Evolutionary conservation across 2,329 filamentous ascomycete species (phyloP), one percentile per base, ranked within the genome.

Genomic region (Aureobasidium sp.): DNA sequence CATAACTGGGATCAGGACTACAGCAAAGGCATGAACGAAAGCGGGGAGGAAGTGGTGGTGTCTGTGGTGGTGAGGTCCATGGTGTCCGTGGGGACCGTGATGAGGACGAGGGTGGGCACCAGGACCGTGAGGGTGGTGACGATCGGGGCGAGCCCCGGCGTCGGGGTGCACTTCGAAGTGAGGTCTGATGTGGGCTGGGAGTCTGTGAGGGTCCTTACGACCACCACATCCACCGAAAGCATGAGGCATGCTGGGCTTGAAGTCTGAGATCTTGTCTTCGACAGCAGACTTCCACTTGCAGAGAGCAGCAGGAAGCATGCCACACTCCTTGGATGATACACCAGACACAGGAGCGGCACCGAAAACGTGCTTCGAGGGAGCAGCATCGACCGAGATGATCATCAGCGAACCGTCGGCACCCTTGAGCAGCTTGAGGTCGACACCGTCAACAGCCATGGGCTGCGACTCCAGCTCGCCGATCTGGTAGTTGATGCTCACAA

Each of bases 1-100:
- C 57, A 87, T 74, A 57, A 89, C 78, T 1, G 88, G 87, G 40
- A 90, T 76, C 50, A 90, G 71, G 46, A 90, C 79, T 63, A 86
- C 83, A 38, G 83, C 76, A 64, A 81, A 77, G 53, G 87, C 77
- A 66, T 81, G 81, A 67, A 78, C 77, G 60, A 72, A 69, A 23
- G 64, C 62, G 62, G 77, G 74, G 57, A 75, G 71, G 63, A 70
- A 67, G 58, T 71, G 70, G 51, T 71, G 69, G 59, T 67, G 68
- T 53, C 67, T 68, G 60, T 70, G 67, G 43, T 65, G 65, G 43
- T 69, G 64, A 13, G 60, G 65, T 10, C 64, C 62, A 43, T 65
- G 62, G 55, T 67, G 66, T 15, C 49, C 47, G 37, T 31, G 35
- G 15, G 55, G 55, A 7, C 55, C 55, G n/a, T 40, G 55, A 45